Evolutionary conservation across 2,329 filamentous ascomycete genomes (phyloP).

Genomic region (Dendryphion nanum): DNA sequence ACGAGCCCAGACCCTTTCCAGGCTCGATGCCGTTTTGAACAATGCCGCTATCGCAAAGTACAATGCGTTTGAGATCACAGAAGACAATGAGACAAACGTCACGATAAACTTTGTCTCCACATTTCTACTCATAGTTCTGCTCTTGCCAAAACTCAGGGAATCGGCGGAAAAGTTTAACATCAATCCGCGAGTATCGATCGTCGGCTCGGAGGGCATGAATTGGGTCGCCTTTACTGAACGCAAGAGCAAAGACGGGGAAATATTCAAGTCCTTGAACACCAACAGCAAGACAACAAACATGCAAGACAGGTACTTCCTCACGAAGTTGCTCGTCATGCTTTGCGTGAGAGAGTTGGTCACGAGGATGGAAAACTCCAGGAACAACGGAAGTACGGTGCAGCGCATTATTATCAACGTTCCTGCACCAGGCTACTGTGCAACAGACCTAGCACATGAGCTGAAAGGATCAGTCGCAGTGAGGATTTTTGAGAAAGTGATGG

Average conservation of each 20-base stretch:
- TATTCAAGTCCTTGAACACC: not conserved
- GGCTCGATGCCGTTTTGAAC: constrained; percentile 38
- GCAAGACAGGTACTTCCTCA: not conserved
- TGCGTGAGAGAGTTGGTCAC: no score
- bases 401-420: no score
- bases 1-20: constrained; percentile 14
- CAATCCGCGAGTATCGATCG: not conserved
- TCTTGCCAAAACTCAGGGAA: constrained; percentile 9
- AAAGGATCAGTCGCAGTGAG: no score
- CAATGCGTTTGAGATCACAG: constrained; percentile 18
- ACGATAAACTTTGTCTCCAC: not conserved
- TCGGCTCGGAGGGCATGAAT: not conserved
- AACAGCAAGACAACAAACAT: not conserved
- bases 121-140: not conserved
- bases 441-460: no score
- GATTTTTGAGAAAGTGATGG: no score
- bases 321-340: not conserved
- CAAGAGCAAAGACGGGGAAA: not conserved
- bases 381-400: no score
- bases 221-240: not conserved
- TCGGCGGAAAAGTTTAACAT: constrained; percentile 21
- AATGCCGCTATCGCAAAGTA: constrained; percentile 40
- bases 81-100: not conserved
- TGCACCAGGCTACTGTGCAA: no score
- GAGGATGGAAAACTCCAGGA: no score